Evolutionary conservation across 495 filamentous ascomycete species (phyloP).

Genomic region (Aspergillus homomorphus): DNA sequence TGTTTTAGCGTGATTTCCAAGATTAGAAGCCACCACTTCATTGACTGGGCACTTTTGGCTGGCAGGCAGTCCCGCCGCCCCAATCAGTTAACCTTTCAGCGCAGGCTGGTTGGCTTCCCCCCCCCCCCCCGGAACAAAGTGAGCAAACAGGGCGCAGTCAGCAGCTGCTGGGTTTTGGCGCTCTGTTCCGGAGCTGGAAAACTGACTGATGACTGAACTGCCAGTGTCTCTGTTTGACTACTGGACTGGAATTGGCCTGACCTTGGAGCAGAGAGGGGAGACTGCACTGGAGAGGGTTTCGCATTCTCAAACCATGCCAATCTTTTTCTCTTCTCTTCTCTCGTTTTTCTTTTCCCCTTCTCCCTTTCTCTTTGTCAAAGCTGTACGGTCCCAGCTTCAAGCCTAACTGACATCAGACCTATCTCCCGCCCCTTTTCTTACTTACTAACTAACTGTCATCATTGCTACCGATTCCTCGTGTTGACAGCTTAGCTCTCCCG

Average conservation of each 20-base stretch:
- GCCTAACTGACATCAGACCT: slow-evolving; percentile 7
- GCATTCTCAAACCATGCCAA: slow-evolving; percentile 15
- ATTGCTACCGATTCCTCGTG: slow-evolving; percentile 10
- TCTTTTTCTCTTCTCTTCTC: slow-evolving; percentile 10
- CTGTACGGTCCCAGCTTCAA: slow-evolving; percentile 2
- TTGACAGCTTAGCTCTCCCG: slow-evolving; percentile 12
- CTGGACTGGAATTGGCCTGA: background rate
- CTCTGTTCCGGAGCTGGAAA: no score
- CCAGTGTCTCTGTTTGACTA: no score
- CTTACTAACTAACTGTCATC: background rate
- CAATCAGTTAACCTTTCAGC: background rate
- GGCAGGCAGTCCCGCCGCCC: slow-evolving; percentile 6
- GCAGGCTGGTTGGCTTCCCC: background rate
- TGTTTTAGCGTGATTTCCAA: slow-evolving; percentile 25
- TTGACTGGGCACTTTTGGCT: no score
- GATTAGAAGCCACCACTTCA: slow-evolving; percentile 22
- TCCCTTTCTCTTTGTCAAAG: background rate
- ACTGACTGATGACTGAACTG: no score
- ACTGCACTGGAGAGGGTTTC: slow-evolving; percentile 4
- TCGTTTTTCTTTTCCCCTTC: slow-evolving; percentile 2
- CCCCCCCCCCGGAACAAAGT: slow-evolving; percentile 11
- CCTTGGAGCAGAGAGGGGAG: background rate
- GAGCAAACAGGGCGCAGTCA: slow-evolving; percentile 26
- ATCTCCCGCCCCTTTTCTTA: slow-evolving; percentile 6
- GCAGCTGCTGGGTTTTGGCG: no score